These are phyloP conservation scores for Globisporangium megalacanthum DNA, from an alignment of 352 stramenopile genomes.

Conservation along the genomic window DNA sequence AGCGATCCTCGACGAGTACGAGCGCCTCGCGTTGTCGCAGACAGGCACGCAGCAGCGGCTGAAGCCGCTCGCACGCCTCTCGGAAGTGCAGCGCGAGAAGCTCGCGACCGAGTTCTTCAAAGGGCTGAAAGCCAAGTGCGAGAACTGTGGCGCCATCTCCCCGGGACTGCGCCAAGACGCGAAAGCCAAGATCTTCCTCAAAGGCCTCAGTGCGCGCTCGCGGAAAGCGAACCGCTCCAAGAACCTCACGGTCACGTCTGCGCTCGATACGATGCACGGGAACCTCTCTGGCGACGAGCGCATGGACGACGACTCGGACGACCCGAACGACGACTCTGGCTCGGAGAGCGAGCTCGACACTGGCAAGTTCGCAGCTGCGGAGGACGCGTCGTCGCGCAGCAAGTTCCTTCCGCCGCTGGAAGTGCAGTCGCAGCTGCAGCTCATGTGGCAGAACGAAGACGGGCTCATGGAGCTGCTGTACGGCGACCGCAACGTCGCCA, in stretches of 20 bases:
- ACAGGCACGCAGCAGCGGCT: constrained; percentile 25
- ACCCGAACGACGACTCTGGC: constrained; percentile 45
- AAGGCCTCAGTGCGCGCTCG: constrained; percentile 71
- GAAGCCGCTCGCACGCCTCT: constrained; percentile 45
- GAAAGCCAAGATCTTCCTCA: constrained; percentile 97
- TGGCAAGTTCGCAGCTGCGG: constrained; percentile 44
- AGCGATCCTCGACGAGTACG: constrained; percentile 86
- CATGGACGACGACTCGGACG: constrained; percentile 31
- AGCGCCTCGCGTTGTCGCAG: constrained; percentile 73
- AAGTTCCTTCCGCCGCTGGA: constrained; percentile 95
- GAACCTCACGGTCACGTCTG: constrained; percentile 76
- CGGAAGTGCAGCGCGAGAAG: constrained; percentile 73
- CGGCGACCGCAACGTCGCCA: constrained; percentile 74
- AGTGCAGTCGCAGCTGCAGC: constrained; percentile 92
- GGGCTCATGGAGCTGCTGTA: constrained; percentile 93
- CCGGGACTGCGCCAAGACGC: constrained; percentile 96
- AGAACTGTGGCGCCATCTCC: constrained; percentile 95
- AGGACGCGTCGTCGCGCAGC: constrained; percentile 67
- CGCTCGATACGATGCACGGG: constrained; percentile 74
- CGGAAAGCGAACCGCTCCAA: constrained; percentile 81
- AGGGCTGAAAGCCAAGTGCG: constrained; percentile 91
- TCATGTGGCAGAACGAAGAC: constrained; percentile 94
- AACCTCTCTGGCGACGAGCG: constrained; percentile 48
- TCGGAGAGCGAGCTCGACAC: constrained; percentile 31
- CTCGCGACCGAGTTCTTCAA: constrained; percentile 90